Base-by-base conservation (phyloP, 768 basidiomycete species). In the Rhodotorula toruloides region DNA sequence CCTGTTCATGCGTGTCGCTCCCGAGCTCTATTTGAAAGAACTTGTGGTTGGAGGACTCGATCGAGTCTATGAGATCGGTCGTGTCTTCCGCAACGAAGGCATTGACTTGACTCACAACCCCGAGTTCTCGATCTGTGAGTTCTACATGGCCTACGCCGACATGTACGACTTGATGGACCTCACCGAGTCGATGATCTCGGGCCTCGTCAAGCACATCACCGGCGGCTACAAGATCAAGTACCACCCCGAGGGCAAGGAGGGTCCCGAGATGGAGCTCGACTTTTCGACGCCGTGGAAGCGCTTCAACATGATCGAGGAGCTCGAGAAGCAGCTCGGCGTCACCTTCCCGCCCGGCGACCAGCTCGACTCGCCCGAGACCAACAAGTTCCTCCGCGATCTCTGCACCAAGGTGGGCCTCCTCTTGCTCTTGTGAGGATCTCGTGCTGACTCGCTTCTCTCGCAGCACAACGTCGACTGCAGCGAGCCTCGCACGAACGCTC, bases 71-170 rank as follows among this genome's bases (percentile, higher is more conserved):
- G 96, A 99, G 79, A 97, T 99, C 68, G 96, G 94, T 4, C 86
- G 94, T 47, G 92, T 97, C 19, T 99, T 98, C 84, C 83, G 96
- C 53, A 99, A 98, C 78, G 96, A 99, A 77, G 90, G 93, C 37
- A 99, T 99, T 76, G 96, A 99, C 80, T 81, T 99, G 71, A 99
- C 96, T 25, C 96, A 99, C 79, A 99, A 99, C 79, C 96, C 96
- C 72, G 96, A 99, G 78, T 97, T 97, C 81, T 90, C 91, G 10
- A 94, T 97, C 80, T 98, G 94, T 83, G 94, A 99, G 81, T 98
- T 99, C 80, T 99, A 98, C 77, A 98, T 99, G 94, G 94, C 96
- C 37, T 98, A 97, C 74, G 96, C 96, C 64, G 96, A 98, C 78
- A 93, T 94, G 92, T 88, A 90, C 80, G 96, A 98, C 76, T 64